Evolutionary conservation across 2,329 filamentous ascomycete species (phyloP), one percentile per base, ranked within the genome.

Genomic region (Ophiostoma novo-ulmi): DNA sequence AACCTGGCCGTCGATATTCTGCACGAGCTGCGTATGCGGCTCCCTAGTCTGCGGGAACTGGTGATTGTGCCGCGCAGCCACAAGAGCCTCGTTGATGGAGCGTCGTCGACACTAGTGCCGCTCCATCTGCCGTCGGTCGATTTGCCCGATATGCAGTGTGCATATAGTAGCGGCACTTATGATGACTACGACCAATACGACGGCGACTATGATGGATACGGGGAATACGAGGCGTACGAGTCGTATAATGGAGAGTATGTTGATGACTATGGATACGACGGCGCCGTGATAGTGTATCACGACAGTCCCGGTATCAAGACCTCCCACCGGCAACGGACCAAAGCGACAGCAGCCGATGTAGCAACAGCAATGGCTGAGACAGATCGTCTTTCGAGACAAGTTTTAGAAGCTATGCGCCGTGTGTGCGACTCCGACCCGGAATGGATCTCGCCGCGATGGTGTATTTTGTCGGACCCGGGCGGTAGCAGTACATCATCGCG

Each of bases 31-130:
- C 77, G 78, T 61, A 70, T 72, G 5, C 79, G 79, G 22, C 79
- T 85, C 76, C 79, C 80, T 1, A 75, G 74, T 0, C 76, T 85
- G 6, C 75, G 80, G 70, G 80, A 81, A 72, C 77, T 85, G 63
- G 77, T 82, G 58, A 81, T 85, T 70, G 80, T 85, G 58, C 81
- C 81, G 31, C 77, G 78, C 26, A 78, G 80, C 41, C 78, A 63
- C 26, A 10, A 35, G 5, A 35, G 11, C 5, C 58, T 63, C 11
- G 26, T 17, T 5, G 58, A 17, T 26, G 58, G 58, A 7, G 58
- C 14, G 11, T 63, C 58, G 26, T 63, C 58, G 11, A 65, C 63
- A 11, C 36, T 65, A 1, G 36, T 65, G 36, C 36, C 63, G 63
- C 36, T 65, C 8, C n/a, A 22, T 20, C 20, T 65, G n/a, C 63